phyloP scores from a whole-genome alignment of 148 eudicot genomes.

The Rhododendron henanense region DNA sequence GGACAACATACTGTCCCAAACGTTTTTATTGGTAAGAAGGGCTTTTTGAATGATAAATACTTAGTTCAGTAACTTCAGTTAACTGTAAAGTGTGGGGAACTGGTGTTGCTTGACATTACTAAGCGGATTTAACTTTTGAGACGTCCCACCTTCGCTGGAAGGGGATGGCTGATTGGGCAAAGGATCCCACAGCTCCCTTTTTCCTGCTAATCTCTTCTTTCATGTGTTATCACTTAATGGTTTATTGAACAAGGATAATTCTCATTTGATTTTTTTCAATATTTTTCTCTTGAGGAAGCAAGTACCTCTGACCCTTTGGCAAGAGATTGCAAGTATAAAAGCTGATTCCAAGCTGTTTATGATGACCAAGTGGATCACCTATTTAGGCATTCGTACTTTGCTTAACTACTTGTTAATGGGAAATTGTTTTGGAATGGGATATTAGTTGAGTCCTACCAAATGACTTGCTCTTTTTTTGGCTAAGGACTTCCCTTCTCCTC shows the following conservation, averaged over 20 bases:
- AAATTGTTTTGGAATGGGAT: background rate
- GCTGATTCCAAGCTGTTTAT: background rate
- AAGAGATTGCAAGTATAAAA: background rate
- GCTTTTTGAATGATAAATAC: background rate
- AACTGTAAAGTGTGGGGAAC: background rate
- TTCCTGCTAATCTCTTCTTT: background rate
- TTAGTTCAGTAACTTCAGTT: background rate
- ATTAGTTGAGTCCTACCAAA: background rate
- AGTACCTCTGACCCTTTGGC: background rate
- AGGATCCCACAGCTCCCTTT: background rate
- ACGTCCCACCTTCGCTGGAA: background rate
- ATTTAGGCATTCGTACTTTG: background rate
- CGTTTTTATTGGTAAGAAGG: constrained; percentile 74
- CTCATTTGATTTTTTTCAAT: background rate
- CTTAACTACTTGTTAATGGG: background rate
- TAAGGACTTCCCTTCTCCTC: background rate
- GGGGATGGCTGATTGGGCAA: background rate
- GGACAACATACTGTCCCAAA: constrained; percentile 94
- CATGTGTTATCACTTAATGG: background rate
- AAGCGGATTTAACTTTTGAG: background rate
- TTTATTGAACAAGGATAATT: background rate
- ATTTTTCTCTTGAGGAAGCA: background rate
- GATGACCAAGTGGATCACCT: background rate
- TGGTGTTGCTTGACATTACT: background rate
- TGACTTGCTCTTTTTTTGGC: background rate